These are phyloP conservation scores for Boletus coccyginus DNA, from an alignment of 768 basidiomycete genomes.

Conservation along the genomic window DNA sequence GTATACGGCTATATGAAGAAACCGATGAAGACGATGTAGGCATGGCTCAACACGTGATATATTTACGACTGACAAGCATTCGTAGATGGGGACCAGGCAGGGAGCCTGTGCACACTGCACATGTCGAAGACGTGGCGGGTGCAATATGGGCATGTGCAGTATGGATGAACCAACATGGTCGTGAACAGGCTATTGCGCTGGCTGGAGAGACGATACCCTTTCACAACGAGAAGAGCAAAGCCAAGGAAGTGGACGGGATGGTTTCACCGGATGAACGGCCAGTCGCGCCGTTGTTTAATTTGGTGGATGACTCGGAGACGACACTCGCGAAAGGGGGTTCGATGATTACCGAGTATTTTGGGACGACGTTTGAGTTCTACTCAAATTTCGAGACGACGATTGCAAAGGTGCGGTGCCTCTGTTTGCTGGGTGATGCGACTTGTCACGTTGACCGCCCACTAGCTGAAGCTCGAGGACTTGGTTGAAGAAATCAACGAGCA, in stretches of 20 bases:
- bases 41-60: slow-evolving; percentile 2
- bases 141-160: slow-evolving; percentile 71
- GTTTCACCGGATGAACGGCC: slow-evolving; percentile 53
- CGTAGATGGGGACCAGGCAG: slow-evolving; percentile 77
- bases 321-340: slow-evolving; percentile 66
- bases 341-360: slow-evolving; percentile 67
- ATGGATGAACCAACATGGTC: slow-evolving; percentile 69
- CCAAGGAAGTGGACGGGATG: slow-evolving; percentile 61
- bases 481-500: slow-evolving; percentile 85
- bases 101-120: slow-evolving; percentile 71
- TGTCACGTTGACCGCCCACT: not conserved
- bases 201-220: slow-evolving; percentile 42
- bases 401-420: slow-evolving; percentile 50
- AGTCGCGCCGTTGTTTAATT: slow-evolving; percentile 77
- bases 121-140: slow-evolving; percentile 76
- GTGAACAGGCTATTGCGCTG: slow-evolving; percentile 56
- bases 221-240: slow-evolving; percentile 65
- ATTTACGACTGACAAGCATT: slow-evolving; percentile 7
- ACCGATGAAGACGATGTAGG: slow-evolving; percentile 83
- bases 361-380: slow-evolving; percentile 80
- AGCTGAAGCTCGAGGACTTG: slow-evolving; percentile 66
- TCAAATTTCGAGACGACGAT: slow-evolving; percentile 63
- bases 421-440: not conserved
- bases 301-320: slow-evolving; percentile 77
- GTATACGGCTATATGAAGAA: slow-evolving; percentile 82